These are phyloP conservation scores for Barbatosphaeria neglecta DNA, from an alignment of 495 filamentous ascomycete genomes.

Conservation along the genomic window DNA sequence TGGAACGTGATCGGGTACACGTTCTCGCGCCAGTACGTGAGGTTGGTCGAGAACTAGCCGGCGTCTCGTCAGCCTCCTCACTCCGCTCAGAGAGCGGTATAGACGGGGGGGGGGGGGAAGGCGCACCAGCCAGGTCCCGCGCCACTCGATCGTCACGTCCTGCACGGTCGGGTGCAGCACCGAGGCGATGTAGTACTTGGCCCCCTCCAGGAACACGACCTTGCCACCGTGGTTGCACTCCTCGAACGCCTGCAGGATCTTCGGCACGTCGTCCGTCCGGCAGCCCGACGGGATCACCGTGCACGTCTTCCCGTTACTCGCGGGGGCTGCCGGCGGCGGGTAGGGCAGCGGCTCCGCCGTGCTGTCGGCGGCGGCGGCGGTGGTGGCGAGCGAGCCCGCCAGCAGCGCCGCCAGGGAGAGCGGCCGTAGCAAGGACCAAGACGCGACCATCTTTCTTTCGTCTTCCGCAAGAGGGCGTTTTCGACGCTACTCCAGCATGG, in stretches of 20 bases:
- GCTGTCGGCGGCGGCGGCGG: not conserved
- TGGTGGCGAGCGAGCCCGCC: not conserved
- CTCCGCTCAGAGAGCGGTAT: too few species aligned
- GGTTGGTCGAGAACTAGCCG: slow-evolving; percentile 34
- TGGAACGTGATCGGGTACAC: slow-evolving; percentile 44
- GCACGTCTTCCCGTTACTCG: slow-evolving; percentile 1
- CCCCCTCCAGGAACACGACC: slow-evolving; percentile 38
- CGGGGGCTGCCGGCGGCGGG: not conserved
- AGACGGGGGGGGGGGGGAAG: too few species aligned
- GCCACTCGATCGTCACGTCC: slow-evolving; percentile 37
- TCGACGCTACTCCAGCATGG: not conserved
- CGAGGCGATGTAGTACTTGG: slow-evolving; percentile 38
- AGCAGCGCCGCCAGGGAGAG: not conserved
- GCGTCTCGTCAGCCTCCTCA: not conserved
- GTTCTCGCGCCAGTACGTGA: slow-evolving; percentile 45
- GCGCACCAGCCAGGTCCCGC: slow-evolving; percentile 33
- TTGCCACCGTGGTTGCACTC: slow-evolving; percentile 39
- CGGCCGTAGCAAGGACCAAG: not conserved
- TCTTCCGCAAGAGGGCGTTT: not conserved
- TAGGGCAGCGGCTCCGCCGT: slow-evolving; percentile 1
- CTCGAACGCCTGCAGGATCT: slow-evolving; percentile 37
- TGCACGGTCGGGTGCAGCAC: slow-evolving; percentile 35
- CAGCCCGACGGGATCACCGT: slow-evolving; percentile 1
- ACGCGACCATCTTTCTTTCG: not conserved
- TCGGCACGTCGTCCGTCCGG: slow-evolving; percentile 32